Base-by-base conservation (phyloP, 176 grass and related monocot genomes). In the Hsuehochloa calcarea region DNA sequence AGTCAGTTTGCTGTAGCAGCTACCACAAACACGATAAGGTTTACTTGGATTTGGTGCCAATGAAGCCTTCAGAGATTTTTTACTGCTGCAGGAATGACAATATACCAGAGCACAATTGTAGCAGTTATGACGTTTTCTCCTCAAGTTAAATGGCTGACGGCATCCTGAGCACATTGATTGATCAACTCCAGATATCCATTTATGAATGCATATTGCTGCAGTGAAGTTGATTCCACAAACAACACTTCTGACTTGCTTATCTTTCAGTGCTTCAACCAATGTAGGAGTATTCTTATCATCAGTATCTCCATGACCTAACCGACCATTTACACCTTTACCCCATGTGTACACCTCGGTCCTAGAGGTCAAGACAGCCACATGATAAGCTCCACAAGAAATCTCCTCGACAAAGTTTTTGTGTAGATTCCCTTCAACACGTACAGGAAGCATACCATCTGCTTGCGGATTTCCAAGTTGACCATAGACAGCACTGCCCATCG, bases 91-190 rank as follows among this genome's bases (percentile, higher is more conserved):
- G 69, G 91, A 92, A 88, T 98, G 93, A 70, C 96, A 98, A 82
- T 93, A 98, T 74, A 98, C 91, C 65, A 98, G 85, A 73, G 91
- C 96, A 89, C 96, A 98, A 39, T 98, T 95, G 86, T 98, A 98
- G 83, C 96, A 98, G 85, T 98, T 98, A 78, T 98, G 96, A 10
- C 93, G 84, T 92, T 96, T 98, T 85, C 96, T 95, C 86, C 94
- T 98, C 87, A 98, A 92, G 74, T 92, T 98, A 82, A 98, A 98
- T 72, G 96, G 89, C 81, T 95, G 86, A 26, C 81, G 93, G 79
- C 96, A 98, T 70, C 96, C 96, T 40, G 96, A 98, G 86, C 96
- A 98, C 91, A 98, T 96, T 15, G 96, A 95, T 56, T 98, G 96
- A 83, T 98, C 96, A 74, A 94, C 84, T 83, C 96, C 91, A 81